Base-by-base conservation (phyloP, 2,329 filamentous ascomycete genomes). In the Colletotrichum magnum region DNA sequence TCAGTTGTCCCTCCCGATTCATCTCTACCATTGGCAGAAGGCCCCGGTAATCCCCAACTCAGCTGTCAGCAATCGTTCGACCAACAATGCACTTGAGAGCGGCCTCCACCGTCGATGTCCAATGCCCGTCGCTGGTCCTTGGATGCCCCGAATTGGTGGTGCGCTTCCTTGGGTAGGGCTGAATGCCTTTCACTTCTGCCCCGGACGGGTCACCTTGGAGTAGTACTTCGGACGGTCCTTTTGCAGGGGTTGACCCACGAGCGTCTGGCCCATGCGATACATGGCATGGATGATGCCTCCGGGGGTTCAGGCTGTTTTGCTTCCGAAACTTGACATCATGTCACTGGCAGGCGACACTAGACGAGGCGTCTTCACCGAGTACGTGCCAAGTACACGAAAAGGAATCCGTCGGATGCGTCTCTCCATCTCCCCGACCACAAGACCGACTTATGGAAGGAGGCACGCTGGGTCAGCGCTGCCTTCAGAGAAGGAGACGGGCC, bases 201-300 rank as follows among this genome's bases (percentile, higher is more conserved):
- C 18, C 66, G 53, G 62, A 45, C 43, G 51, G 54, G 57, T 26
- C 67, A 60, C 50, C 56, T 51, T 56, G 26, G 54, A 60, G 7
- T 9, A 7, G 7, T 69, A 60, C 50, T 60, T 51, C 62, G 26
- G 54, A 60, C 41, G 32, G 26, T 43, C 16, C 36, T 66, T 32
- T 56, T 61, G 45, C 62, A 67, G 62, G 67, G 67, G 51, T 67
- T 24, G 50, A 48, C 36, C 57, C 63, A 52, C 13, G 43, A 61
- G 62, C 58, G 41, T 60, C 6, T 60, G 58, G 58, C 47, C 48
- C 53, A 24, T 45, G 36, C 36, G 13, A 57, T 57, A 18, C 36
- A 57, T 6, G 32, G 36, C 36, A 39, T 43, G 41, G 41, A 43
- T 43, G 41, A n/a, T n/a, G 41, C 41, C 41, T 43, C 41, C 26